Base-by-base conservation (phyloP, 2,329 filamentous ascomycete genomes). In the Monosporascus sp. region DNA sequence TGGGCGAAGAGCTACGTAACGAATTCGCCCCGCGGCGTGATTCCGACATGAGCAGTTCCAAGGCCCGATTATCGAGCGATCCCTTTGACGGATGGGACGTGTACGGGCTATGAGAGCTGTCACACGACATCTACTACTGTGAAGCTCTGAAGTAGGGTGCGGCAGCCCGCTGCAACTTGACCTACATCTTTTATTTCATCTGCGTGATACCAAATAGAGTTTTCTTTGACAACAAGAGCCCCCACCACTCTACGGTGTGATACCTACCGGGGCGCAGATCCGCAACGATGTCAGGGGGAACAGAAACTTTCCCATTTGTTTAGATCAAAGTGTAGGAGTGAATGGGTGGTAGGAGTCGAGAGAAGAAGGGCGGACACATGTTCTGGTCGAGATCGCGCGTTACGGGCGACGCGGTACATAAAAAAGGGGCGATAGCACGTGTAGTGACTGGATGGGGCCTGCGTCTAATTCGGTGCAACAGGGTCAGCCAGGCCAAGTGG, bases 1-100 rank as follows among this genome's bases (percentile, higher is more conserved):
- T 92, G 58, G 75, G 83, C 45, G 71, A 84, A 70, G 86, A 90
- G 70, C 72, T 89, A 47, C 76, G 85, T 62, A 78, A 74, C 51
- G 86, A 89, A 70, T 80, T 78, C 67, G 73, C 75, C 54, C 77
- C 77, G 54, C 66, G 59, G 51, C 66, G 67, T 58, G 60, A 61
- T 54, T 64, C 65, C 54, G 63, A 65, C 53, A 60, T 57, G 53
- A 55, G 60, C 56, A 58, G 63, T 50, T 53, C 61, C 35, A 53
- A 52, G 38, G 51, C 52, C 24, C 50, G 37, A 50, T 53, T 52
- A 20, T 54, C 60, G 38, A 52, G 44, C 36, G 60, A 66, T 54
- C 58, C 57, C 48, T 62, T 67, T 45, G 66, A 70, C 55, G 65
- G 65, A 50, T 69, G 65, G 67, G 63, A 67, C 48, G 50, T 71